These are phyloP conservation scores for Lactarius hengduanensis DNA, from an alignment of 768 basidiomycete genomes.

Conservation along the genomic window DNA sequence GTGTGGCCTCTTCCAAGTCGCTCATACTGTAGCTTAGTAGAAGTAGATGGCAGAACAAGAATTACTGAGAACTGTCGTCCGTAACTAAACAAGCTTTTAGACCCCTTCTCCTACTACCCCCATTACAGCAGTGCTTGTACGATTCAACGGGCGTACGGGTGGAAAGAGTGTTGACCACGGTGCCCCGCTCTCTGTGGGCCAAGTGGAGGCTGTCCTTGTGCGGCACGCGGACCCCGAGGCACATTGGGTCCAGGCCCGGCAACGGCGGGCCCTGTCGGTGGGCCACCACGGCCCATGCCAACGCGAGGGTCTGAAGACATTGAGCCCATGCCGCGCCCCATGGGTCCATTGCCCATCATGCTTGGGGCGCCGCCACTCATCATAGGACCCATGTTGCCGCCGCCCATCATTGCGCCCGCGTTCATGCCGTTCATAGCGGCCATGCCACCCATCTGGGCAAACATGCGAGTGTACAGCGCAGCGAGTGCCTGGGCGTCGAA, in stretches of 20 bases:
- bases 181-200: conserved; percentile 33
- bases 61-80: conserved; percentile 13
- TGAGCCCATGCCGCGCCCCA: conserved; percentile 31
- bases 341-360: conserved; percentile 28
- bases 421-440: conserved; percentile 50
- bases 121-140: conserved; percentile 9
- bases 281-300: conserved; percentile 27
- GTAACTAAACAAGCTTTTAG: conserved; percentile 4
- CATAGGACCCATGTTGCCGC: conserved; percentile 29
- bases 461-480: conserved; percentile 91
- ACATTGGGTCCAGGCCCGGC: conserved; percentile 30
- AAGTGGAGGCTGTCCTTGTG: conserved; percentile 26
- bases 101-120: conserved; percentile 8
- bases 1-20: conserved; percentile 2
- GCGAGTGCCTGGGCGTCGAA: conserved; percentile 94
- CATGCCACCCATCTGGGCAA: conserved; percentile 53
- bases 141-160: conserved; percentile 37
- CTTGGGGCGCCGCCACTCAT: conserved; percentile 38
- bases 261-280: conserved; percentile 23
- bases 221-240: conserved; percentile 33
- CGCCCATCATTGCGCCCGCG: conserved; percentile 35
- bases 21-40: background rate
- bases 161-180: conserved; percentile 37
- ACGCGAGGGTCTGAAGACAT: conserved; percentile 29
- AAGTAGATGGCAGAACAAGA: conserved; percentile 8